Evolutionary conservation across 2,329 filamentous ascomycete species (phyloP).

Genomic region (Botrytis sinoallii): DNA sequence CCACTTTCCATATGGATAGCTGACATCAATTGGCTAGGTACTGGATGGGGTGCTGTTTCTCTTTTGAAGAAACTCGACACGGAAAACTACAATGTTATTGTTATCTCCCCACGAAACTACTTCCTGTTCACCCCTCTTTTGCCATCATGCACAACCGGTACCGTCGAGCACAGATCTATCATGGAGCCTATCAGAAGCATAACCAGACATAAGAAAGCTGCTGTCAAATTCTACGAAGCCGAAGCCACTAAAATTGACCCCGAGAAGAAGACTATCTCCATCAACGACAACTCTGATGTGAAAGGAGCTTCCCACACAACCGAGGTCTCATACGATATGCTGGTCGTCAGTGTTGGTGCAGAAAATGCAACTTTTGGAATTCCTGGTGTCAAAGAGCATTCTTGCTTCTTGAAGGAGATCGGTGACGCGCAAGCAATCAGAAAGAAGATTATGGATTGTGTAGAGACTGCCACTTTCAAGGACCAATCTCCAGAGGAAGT

Average conservation of each 20-base stretch:
- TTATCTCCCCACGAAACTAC: slow-evolving; percentile 98
- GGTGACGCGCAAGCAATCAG: slow-evolving; percentile 92
- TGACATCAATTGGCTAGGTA: slow-evolving; percentile 55
- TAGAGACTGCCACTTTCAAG: slow-evolving; percentile 98
- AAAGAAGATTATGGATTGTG: slow-evolving; percentile 99
- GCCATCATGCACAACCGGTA: slow-evolving; percentile 94
- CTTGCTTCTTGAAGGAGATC: slow-evolving; percentile 98
- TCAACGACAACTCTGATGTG: slow-evolving; percentile 90
- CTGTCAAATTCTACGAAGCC: slow-evolving; percentile 96
- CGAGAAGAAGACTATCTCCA: slow-evolving; percentile 81
- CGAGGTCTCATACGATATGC: slow-evolving; percentile 95
- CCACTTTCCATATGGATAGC: slow-evolving; percentile 7
- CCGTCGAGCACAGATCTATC: slow-evolving; percentile 98
- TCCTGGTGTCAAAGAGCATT: slow-evolving; percentile 89
- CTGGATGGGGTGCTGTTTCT: slow-evolving; percentile 94
- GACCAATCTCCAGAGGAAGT: slow-evolving; percentile 85
- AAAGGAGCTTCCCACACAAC: slow-evolving; percentile 79
- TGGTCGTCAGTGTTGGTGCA: slow-evolving; percentile 93
- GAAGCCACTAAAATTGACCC: slow-evolving; percentile 95
- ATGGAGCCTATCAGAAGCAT: slow-evolving; percentile 99
- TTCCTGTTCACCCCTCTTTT: slow-evolving; percentile 98
- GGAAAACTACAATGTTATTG: slow-evolving; percentile 97
- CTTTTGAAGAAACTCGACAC: slow-evolving; percentile 98
- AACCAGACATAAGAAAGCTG: slow-evolving; percentile 87
- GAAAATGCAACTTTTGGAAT: slow-evolving; percentile 99